Percentiles rank a stretch among this genome's conserved stretches.
Conservation (phyloP, 129 eudicot genomes). For the Escallonia rubra region DNA sequence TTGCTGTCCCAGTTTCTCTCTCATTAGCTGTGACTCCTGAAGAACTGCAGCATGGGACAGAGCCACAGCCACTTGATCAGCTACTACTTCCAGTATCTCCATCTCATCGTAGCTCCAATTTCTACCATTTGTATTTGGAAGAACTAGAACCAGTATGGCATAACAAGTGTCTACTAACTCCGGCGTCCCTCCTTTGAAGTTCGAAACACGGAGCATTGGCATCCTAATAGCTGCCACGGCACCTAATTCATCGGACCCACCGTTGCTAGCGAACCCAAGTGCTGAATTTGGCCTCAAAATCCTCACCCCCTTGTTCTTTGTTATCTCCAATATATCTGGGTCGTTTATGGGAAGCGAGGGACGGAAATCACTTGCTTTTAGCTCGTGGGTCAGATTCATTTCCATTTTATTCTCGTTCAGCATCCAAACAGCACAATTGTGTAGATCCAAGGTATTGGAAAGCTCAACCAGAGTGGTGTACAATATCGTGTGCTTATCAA, state of each 20-base stretch:
- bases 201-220: constrained; percentile 85
- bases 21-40: constrained; percentile 80
- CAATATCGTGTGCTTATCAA: constrained; percentile 65
- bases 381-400: constrained; percentile 67
- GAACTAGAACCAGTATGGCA: constrained; percentile 70
- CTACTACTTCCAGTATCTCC: constrained; percentile 84
- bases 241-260: constrained; percentile 51
- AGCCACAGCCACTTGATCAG: constrained; percentile 93
- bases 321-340: constrained; percentile 61
- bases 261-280: constrained; percentile 63
- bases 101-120: constrained; percentile 61
- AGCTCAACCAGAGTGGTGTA: constrained; percentile 79
- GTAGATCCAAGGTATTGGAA: constrained; percentile 64
- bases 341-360: constrained; percentile 48
- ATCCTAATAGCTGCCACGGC: constrained; percentile 81
- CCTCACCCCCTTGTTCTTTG: constrained; percentile 58
- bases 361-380: constrained; percentile 28
- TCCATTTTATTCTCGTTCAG: constrained; percentile 40
- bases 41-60: constrained; percentile 85
- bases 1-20: constrained; percentile 62
- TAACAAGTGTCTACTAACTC: constrained; percentile 61
- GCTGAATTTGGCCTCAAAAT: constrained; percentile 49
- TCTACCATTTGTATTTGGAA: constrained; percentile 36
- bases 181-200: constrained; percentile 91
- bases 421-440: constrained; percentile 89